Conservation (phyloP, 2,329 filamentous ascomycete species). For the Beauveria medogensis region DNA sequence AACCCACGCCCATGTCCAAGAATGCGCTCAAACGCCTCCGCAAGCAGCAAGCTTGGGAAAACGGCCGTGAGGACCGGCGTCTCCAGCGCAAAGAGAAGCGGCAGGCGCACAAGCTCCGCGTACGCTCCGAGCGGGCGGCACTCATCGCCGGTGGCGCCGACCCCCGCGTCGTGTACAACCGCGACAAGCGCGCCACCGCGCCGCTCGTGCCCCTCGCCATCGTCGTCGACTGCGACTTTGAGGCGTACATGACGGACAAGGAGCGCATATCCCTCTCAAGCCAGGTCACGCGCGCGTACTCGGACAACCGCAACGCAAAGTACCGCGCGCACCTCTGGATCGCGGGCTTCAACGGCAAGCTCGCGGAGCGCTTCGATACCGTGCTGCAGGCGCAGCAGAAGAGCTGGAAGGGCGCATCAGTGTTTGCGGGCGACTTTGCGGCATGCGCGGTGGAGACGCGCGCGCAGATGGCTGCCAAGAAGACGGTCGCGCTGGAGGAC, state of each 20-base stretch:
- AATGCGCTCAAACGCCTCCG: slow-evolving; percentile 75
- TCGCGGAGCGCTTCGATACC: slow-evolving; percentile 74
- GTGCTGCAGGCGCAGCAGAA: slow-evolving; percentile 62
- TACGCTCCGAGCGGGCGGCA: slow-evolving; percentile 41
- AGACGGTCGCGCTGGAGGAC: slow-evolving; percentile 23
- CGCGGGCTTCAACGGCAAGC: slow-evolving; percentile 66
- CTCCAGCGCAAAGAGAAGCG: slow-evolving; percentile 47
- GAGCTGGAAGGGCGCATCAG: slow-evolving; percentile 71
- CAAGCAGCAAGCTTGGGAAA: slow-evolving; percentile 68
- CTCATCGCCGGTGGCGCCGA: slow-evolving; percentile 41
- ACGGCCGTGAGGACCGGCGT: slow-evolving; percentile 52
- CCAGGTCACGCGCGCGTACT: slow-evolving; percentile 83
- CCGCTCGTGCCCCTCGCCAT: slow-evolving; percentile 68
- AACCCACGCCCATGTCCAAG: slow-evolving; percentile 56
- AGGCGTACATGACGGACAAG: slow-evolving; percentile 78
- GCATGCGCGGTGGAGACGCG: slow-evolving; percentile 58
- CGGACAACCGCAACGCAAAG: slow-evolving; percentile 66
- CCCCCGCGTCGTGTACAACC: slow-evolving; percentile 25
- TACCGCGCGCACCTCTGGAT: slow-evolving; percentile 67
- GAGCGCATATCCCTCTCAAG: slow-evolving; percentile 75
- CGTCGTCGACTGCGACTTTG: slow-evolving; percentile 86
- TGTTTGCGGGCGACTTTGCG: slow-evolving; percentile 67
- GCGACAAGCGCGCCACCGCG: slow-evolving; percentile 30
- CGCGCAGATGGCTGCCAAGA: slow-evolving; percentile 49
- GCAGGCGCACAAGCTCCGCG: slow-evolving; percentile 37